phyloP scores from a whole-genome alignment of 2,329 filamentous ascomycete species.

The Ascochyta pisi region DNA sequence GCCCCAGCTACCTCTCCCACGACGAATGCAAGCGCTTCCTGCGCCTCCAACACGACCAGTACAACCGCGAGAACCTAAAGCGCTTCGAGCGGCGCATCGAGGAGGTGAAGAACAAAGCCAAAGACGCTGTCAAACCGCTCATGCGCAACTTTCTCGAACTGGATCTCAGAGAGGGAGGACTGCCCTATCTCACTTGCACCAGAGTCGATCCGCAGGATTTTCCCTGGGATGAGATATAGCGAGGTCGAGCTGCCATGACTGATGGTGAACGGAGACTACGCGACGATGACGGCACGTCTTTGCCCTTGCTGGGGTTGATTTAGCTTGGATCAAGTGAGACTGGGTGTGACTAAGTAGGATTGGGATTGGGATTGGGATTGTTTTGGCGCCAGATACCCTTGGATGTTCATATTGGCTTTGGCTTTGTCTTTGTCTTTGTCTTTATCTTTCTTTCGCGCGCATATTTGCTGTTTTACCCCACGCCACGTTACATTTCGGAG shows the following conservation, averaged over 20 bases:
- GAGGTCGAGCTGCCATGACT: background rate
- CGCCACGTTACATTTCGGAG: too few relatives aligned
- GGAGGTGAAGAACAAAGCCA: conserved; percentile 83
- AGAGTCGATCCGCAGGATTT: conserved; percentile 67
- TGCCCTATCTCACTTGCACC: conserved; percentile 71
- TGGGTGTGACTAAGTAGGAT: background rate
- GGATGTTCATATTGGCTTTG: background rate
- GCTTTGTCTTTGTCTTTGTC: background rate
- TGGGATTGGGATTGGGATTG: background rate
- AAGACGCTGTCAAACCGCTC: conserved; percentile 81
- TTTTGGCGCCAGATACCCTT: conserved; percentile 6
- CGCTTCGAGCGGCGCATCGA: conserved; percentile 87
- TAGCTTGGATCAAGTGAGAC: too few relatives aligned
- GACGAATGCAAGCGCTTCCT: conserved; percentile 92
- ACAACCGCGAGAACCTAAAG: conserved; percentile 83
- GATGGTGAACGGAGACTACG: too few relatives aligned
- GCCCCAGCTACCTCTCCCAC: conserved; percentile 73
- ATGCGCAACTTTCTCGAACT: conserved; percentile 87
- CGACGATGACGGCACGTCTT: background rate
- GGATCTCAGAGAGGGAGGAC: conserved; percentile 64
- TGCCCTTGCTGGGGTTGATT: too few relatives aligned
- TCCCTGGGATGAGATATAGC: conserved; percentile 61
- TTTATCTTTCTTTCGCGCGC: background rate
- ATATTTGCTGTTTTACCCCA: background rate
- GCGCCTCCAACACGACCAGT: conserved; percentile 80